These are phyloP conservation scores for Isatis tinctoria DNA, from an alignment of 345 rosid genomes.

Conservation along the genomic window DNA sequence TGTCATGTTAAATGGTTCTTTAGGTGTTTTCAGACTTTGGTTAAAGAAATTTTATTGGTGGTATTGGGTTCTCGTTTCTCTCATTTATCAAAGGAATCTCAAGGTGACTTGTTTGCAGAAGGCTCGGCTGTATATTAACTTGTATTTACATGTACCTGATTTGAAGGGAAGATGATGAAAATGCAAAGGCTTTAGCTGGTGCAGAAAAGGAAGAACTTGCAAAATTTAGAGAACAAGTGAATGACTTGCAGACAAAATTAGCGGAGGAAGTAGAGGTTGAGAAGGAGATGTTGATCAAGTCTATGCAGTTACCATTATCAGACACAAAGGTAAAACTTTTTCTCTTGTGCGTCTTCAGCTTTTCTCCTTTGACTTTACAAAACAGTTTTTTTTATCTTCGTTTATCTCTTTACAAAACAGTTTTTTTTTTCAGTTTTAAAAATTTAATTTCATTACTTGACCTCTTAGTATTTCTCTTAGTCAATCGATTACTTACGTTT, in stretches of 20 bases:
- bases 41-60: neutral
- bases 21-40: constrained; percentile 7
- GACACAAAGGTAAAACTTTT: constrained; percentile 68
- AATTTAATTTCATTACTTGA: too few species aligned
- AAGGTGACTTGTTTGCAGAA: neutral
- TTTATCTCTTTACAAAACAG: too few species aligned
- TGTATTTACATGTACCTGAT: constrained; percentile 39
- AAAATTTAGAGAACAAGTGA: constrained; percentile 65
- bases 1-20: too few species aligned
- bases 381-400: neutral
- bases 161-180: constrained; percentile 58
- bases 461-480: too few species aligned
- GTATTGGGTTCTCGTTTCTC: neutral
- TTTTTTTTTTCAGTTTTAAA: too few species aligned
- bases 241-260: constrained; percentile 62
- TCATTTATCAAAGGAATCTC: neutral
- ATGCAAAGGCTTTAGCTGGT: constrained; percentile 40
- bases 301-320: constrained; percentile 66
- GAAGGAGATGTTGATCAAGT: constrained; percentile 65
- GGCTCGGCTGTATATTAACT: neutral
- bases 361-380: neutral
- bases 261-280: constrained; percentile 84
- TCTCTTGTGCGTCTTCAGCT: neutral
- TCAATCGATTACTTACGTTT: too few species aligned
- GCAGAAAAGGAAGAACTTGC: constrained; percentile 61